Percentiles rank a stretch among this genome's conserved stretches.
phyloP scores from a whole-genome alignment of 1,139 yeast species.

The Lodderomyces pseudojiufengensis region DNA sequence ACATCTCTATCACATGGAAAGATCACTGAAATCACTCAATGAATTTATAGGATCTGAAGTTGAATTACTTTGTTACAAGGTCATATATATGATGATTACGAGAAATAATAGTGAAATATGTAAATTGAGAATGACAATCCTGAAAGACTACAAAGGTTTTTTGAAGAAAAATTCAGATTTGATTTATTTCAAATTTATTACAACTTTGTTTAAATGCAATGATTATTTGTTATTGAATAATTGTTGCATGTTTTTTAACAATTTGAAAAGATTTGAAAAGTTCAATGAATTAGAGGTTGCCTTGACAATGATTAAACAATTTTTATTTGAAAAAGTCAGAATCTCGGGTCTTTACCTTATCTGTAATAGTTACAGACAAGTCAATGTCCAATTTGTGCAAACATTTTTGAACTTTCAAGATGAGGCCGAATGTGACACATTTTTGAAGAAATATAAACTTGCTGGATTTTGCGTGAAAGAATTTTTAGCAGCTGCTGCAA shows the following conservation, averaged over 20 bases:
- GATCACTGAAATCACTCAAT: slow-evolving; percentile 8
- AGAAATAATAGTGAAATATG: slow-evolving; percentile 53
- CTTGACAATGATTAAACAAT: slow-evolving; percentile 32
- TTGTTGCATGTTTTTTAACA: slow-evolving; percentile 50
- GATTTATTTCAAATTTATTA: slow-evolving; percentile 20
- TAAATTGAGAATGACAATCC: slow-evolving; percentile 26
- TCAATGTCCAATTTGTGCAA: slow-evolving; percentile 44
- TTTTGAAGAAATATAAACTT: slow-evolving; percentile 2
- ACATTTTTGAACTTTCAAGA: slow-evolving; percentile 46
- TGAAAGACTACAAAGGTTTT: slow-evolving; percentile 12
- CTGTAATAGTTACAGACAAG: slow-evolving; percentile 56
- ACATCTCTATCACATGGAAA: slow-evolving; percentile 46
- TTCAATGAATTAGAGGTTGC: slow-evolving; percentile 21
- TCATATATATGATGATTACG: slow-evolving; percentile 79
- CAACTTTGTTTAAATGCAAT: slow-evolving; percentile 25
- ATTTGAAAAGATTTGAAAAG: slow-evolving; percentile 26
- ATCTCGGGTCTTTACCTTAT: slow-evolving; percentile 57
- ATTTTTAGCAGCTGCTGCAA: slow-evolving; percentile 3
- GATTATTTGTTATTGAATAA: slow-evolving; percentile 32
- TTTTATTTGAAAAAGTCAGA: slow-evolving; percentile 52
- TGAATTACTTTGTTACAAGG: slow-evolving; percentile 72
- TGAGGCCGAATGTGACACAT: slow-evolving; percentile 12
- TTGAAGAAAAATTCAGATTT: slow-evolving; percentile 20
- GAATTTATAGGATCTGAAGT: slow-evolving; percentile 26
- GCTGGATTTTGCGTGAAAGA: background rate